phyloP scores from a whole-genome alignment of 345 rosid genomes.

The Geranium brycei region DNA sequence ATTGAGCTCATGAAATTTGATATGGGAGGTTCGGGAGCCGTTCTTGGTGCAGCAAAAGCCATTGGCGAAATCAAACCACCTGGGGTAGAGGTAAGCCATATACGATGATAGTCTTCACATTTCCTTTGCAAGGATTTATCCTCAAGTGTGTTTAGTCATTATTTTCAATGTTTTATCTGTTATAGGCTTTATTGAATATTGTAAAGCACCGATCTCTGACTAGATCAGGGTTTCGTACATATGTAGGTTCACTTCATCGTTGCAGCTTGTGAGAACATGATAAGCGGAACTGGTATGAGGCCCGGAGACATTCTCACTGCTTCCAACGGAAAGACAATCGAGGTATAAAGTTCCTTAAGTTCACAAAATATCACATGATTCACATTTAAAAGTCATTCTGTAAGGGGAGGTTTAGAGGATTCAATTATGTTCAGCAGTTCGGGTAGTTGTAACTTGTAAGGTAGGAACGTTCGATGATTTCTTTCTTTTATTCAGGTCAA shows the following conservation, averaged over 20 bases:
- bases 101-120: not conserved
- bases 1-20: constrained; percentile 88
- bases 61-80: constrained; percentile 83
- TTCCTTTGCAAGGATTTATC: too few species aligned
- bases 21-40: constrained; percentile 96
- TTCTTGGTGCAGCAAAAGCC: constrained; percentile 93
- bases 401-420: too few species aligned
- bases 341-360: constrained; percentile 27
- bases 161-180: too few species aligned
- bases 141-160: too few species aligned
- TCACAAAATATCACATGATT: too few species aligned
- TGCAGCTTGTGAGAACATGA: constrained; percentile 99
- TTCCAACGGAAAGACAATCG: constrained; percentile 92
- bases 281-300: constrained; percentile 98
- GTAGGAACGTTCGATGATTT: not conserved
- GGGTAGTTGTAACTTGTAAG: too few species aligned
- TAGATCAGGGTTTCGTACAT: not conserved
- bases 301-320: constrained; percentile 96
- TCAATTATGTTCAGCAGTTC: too few species aligned
- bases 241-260: constrained; percentile 75
- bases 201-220: not conserved
- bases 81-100: constrained; percentile 62
- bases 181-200: too few species aligned
- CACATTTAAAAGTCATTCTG: not conserved
- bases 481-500: constrained; percentile 38